phyloP scores from a whole-genome alignment of 139 green algal species.

The Chlorella sp. region DNA sequence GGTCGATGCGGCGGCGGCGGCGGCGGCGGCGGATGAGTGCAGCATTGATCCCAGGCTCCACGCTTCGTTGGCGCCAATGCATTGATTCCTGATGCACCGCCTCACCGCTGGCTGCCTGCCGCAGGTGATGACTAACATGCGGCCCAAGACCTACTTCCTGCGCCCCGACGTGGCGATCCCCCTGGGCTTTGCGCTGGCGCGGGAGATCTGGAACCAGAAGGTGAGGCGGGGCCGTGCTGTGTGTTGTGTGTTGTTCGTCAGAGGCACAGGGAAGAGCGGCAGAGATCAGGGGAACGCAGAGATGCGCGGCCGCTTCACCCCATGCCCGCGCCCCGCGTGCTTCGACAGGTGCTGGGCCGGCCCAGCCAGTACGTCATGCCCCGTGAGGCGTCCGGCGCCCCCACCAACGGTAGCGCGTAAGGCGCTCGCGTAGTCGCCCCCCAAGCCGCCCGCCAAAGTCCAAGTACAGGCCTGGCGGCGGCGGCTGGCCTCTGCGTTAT shows the following conservation, averaged over 20 bases:
- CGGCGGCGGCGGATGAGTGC: too few relatives aligned
- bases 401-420: too few relatives aligned
- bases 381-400: background rate
- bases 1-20: too few relatives aligned
- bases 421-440: too few relatives aligned
- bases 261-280: background rate
- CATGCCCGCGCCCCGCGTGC: too few relatives aligned
- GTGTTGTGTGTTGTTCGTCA: background rate
- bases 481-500: background rate
- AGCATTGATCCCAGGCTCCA: too few relatives aligned
- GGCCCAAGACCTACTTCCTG: constrained; percentile 93
- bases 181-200: constrained; percentile 78
- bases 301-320: background rate
- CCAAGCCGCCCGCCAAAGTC: too few relatives aligned
- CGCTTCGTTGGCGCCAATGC: too few relatives aligned
- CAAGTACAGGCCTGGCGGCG: background rate
- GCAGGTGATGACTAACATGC: constrained; percentile 86
- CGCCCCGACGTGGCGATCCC: constrained; percentile 79
- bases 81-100: too few relatives aligned
- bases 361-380: constrained; percentile 23
- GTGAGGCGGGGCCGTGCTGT: constrained; percentile 26
- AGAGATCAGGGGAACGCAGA: background rate
- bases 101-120: background rate
- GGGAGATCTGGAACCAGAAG: constrained; percentile 86
- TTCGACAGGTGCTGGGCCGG: constrained; percentile 7